These are phyloP conservation scores for Phytophthora brassicae DNA, from an alignment of 352 stramenopile species.

Conservation along the genomic window DNA sequence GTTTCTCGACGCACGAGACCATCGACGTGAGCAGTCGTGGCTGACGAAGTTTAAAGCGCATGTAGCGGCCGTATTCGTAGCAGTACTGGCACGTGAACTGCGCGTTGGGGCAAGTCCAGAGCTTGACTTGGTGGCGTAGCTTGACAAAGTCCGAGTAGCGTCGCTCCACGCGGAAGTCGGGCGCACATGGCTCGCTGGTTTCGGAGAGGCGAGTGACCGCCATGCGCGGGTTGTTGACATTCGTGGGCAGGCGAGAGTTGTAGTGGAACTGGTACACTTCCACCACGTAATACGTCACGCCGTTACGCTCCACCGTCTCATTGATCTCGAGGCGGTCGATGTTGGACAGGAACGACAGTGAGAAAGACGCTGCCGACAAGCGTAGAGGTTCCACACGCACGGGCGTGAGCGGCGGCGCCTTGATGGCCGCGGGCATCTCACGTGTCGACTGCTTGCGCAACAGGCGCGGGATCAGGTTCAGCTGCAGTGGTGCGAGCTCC, in stretches of 20 bases:
- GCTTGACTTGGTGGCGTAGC: conserved; percentile 46
- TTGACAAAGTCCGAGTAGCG: conserved; percentile 66
- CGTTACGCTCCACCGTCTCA: conserved; percentile 39
- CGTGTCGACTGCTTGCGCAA: conserved; percentile 25
- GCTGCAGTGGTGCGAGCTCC: conserved; percentile 27
- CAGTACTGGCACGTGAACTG: conserved; percentile 63
- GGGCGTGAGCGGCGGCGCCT: conserved; percentile 39
- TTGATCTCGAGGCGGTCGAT: conserved; percentile 61
- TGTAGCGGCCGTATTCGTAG: conserved; percentile 55
- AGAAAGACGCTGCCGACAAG: conserved; percentile 30
- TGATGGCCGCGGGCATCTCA: conserved; percentile 24
- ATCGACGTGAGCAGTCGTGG: conserved; percentile 48
- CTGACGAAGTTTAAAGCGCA: conserved; percentile 53
- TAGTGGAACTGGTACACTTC: conserved; percentile 57
- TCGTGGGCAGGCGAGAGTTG: conserved; percentile 48
- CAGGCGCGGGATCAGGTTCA: conserved; percentile 35
- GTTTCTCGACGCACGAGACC: conserved; percentile 36
- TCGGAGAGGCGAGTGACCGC: conserved; percentile 27
- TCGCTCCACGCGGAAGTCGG: conserved; percentile 58
- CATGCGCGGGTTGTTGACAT: conserved; percentile 44
- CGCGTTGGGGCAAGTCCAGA: conserved; percentile 45
- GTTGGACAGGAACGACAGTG: conserved; percentile 49
- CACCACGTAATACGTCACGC: conserved; percentile 57
- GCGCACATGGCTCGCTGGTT: conserved; percentile 22
- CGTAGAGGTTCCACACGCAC: conserved; percentile 45